Conservation (phyloP, 495 filamentous ascomycete species). For the Chaetomidium leptoderma region DNA sequence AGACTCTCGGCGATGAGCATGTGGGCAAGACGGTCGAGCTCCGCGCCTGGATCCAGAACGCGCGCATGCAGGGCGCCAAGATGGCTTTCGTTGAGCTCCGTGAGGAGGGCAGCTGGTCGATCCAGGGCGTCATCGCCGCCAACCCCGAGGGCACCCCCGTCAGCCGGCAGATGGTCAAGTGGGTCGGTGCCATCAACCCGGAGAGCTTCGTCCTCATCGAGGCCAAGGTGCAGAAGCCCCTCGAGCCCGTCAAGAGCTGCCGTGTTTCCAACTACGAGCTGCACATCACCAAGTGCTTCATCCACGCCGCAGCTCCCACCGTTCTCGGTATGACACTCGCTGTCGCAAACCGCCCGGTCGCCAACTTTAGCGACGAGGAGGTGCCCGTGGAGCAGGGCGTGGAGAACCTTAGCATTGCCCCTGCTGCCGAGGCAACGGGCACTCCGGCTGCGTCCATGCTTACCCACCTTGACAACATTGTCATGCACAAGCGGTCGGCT, state of each 20-base stretch:
- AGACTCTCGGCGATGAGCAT: slow-evolving; percentile 52
- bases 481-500: slow-evolving; percentile 83
- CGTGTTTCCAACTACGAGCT: slow-evolving; percentile 73
- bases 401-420: slow-evolving; percentile 46
- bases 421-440: slow-evolving; percentile 41
- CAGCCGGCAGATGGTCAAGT: slow-evolving; percentile 91
- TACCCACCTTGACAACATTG: slow-evolving; percentile 81
- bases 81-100: slow-evolving; percentile 88
- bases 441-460: slow-evolving; percentile 65
- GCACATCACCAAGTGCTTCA: slow-evolving; percentile 78
- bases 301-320: slow-evolving; percentile 57
- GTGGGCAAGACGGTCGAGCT: slow-evolving; percentile 74
- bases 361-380: slow-evolving; percentile 60
- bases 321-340: slow-evolving; percentile 65
- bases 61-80: slow-evolving; percentile 82
- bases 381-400: slow-evolving; percentile 56
- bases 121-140: slow-evolving; percentile 69
- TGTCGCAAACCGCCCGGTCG: slow-evolving; percentile 61
- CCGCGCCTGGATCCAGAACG: slow-evolving; percentile 81
- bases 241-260: slow-evolving; percentile 77
- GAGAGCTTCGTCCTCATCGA: slow-evolving; percentile 83
- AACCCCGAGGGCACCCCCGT: slow-evolving; percentile 50
- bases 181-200: slow-evolving; percentile 66
- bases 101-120: slow-evolving; percentile 68
- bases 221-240: slow-evolving; percentile 72